Base-by-base conservation (phyloP, 441 rosid species). In the Raphanus hybrid region DNA sequence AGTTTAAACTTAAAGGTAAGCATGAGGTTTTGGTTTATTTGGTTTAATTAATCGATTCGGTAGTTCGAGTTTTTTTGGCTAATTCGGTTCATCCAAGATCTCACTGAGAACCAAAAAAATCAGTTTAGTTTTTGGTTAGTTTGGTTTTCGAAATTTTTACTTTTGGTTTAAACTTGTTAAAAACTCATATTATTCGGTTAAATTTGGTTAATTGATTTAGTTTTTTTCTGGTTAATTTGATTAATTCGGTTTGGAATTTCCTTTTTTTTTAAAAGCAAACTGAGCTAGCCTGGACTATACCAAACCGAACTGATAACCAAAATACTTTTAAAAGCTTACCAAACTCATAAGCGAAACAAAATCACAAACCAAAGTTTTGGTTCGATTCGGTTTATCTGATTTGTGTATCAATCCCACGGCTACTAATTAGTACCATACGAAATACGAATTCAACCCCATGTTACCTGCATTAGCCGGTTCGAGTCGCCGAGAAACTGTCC, bases 401-500 rank as follows among this genome's bases (percentile, higher is more conserved):
- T 50, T 2, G 20, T 8, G 9, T 14, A 50, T 14, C 6, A 50
- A 50, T 50, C 18, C 3, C 5, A 10, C 1, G n/a, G 50, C n/a
- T 43, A 43, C 43, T 37, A 23, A 23, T 23, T 41, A 45, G 48
- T 3, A 10, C 70, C 15, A 8, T 35, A 8, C 6, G 3, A 29
- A 34, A 2, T 68, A 3, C 2, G 32, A 7, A 2, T 14, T 0
- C 0, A 37, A 20, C 54, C 6, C 15, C 2, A 14, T 11, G 1
- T 2, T 71, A 78, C 81, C 74, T 67, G 73, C 55, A 84, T 2
- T 0, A 84, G 55, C 11, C 79, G 76, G 26, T 60, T 39, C 0
- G 73, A 55, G 61, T 75, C 61, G 3, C 86, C 86, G 16, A 76
- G 86, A 71, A 81, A 84, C 75, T 75, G 73, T 43, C 75, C 74